These are phyloP conservation scores for Cytospora paraplurivora DNA, from an alignment of 2,329 filamentous ascomycete species.

Conservation along the genomic window DNA sequence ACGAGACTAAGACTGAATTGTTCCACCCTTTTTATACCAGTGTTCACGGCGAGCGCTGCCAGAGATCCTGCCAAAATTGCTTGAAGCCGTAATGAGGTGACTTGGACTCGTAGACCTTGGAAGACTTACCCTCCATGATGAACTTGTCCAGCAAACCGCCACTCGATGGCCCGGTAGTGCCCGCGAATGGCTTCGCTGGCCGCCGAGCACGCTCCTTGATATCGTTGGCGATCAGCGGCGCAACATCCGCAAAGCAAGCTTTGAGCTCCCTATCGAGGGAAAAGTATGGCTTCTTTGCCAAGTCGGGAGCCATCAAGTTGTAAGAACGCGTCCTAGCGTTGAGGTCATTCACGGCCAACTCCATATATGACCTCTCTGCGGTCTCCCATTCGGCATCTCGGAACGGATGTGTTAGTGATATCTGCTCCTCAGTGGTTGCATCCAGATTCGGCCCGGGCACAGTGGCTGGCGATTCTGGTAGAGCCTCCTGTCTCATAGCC, in stretches of 20 bases:
- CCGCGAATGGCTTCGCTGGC: conserved; percentile 44
- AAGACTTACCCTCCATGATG: conserved; percentile 49
- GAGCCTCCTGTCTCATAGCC: conserved; percentile 44
- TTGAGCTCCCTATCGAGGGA: conserved; percentile 78
- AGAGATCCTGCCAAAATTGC: conserved; percentile 89
- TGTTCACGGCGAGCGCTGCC: conserved; percentile 35
- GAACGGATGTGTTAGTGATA: conserved; percentile 61
- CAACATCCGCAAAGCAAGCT: conserved; percentile 83
- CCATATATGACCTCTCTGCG: conserved; percentile 73
- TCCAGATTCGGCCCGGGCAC: conserved; percentile 20
- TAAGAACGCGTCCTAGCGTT: conserved; percentile 84
- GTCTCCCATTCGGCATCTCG: conserved; percentile 77
- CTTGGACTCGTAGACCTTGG: conserved; percentile 72
- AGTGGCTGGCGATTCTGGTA: conserved; percentile 26
- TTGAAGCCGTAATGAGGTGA: conserved; percentile 80
- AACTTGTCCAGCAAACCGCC: conserved; percentile 65
- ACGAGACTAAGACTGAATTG: not conserved
- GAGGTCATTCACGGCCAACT: conserved; percentile 73
- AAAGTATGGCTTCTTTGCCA: conserved; percentile 93
- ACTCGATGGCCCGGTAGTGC: conserved; percentile 43
- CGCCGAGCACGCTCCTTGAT: conserved; percentile 68
- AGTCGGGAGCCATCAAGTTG: conserved; percentile 89
- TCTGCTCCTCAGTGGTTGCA: conserved; percentile 28
- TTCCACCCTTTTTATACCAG: not conserved
- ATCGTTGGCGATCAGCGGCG: conserved; percentile 70